Conservation (phyloP, 345 rosid genomes). For the Passiflora organensis region DNA sequence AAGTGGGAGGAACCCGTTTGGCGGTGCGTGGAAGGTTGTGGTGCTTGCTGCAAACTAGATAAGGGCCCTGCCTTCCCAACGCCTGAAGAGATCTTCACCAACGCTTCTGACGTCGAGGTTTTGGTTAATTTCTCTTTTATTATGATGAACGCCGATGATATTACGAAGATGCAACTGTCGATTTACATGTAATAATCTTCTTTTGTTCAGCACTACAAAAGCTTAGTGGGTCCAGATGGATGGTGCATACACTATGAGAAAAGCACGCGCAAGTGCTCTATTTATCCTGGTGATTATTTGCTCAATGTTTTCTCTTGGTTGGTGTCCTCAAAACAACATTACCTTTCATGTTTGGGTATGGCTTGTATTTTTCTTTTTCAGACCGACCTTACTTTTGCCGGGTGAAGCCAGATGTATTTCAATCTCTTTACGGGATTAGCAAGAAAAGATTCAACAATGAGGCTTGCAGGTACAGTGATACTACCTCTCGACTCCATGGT, state of each 20-base stretch:
- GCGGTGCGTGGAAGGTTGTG: slow-evolving; percentile 70
- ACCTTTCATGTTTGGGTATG: no score
- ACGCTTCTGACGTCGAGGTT: slow-evolving; percentile 60
- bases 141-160: no score
- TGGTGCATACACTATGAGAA: slow-evolving; percentile 78
- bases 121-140: background rate
- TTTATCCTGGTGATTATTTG: slow-evolving; percentile 46
- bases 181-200: background rate
- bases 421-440: slow-evolving; percentile 46
- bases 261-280: slow-evolving; percentile 77
- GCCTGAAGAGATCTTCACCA: slow-evolving; percentile 70
- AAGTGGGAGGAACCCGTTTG: slow-evolving; percentile 45
- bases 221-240: slow-evolving; percentile 70
- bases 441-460: slow-evolving; percentile 66
- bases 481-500: background rate
- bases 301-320: background rate
- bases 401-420: slow-evolving; percentile 56
- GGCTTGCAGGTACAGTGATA: slow-evolving; percentile 47
- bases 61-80: slow-evolving; percentile 66
- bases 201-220: slow-evolving; percentile 48
- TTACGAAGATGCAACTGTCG: no score
- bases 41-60: slow-evolving; percentile 88
- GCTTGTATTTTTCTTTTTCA: slow-evolving; percentile 9
- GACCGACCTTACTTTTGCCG: slow-evolving; percentile 90
- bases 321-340: no score